Evolutionary conservation across 371 early-diverging fungal species (phyloP), one percentile per base, ranked within the genome.

Genomic region (Saksenaea oblongispora): DNA sequence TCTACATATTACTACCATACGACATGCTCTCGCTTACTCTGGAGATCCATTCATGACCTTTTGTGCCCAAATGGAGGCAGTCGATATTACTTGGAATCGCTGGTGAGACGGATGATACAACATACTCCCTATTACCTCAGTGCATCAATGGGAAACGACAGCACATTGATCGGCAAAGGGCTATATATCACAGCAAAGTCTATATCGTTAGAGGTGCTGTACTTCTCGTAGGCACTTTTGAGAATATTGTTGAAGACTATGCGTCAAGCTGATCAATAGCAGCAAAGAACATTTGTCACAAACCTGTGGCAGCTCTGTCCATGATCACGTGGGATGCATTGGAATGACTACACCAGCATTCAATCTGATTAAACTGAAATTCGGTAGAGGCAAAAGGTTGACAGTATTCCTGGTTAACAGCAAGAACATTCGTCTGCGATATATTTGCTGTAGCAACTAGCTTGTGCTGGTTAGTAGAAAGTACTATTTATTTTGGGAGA

Each of bases 21-120:
- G 24, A 47, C 22, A 47, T 18, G 10, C 51, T 47, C 10, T 22
- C 10, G 1, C 7, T 22, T 62, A 58, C 67, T 59, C 56, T 61
- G 1, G 66, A 61, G 5, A 60, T 31, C 51, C 57, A 61, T 47
- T 56, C 51, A 27, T 66, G 66, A 15, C 44, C 59, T 31, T 42
- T 60, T 7, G 27, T 11, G 17, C 55, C 54, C 0, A 61, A 61
- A 56, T 66, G 66, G 28, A 66, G 61, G 22, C 66, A 66, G 37
- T 66, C 66, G 24, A 61, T n/a, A 11, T 66, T 61, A 34, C 66
- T 66, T 18, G n/a, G n/a, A 18, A 11, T n/a, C 39, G 11, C 11
- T 39, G 7, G 39, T 39, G 11, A 39, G 39, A 11, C 2, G 2
- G 11, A 11, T 39, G 2, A 1, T 11, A 3, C 22, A 47, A n/a